phyloP scores from a whole-genome alignment of 768 basidiomycete genomes.

The Boletus huronensis region DNA sequence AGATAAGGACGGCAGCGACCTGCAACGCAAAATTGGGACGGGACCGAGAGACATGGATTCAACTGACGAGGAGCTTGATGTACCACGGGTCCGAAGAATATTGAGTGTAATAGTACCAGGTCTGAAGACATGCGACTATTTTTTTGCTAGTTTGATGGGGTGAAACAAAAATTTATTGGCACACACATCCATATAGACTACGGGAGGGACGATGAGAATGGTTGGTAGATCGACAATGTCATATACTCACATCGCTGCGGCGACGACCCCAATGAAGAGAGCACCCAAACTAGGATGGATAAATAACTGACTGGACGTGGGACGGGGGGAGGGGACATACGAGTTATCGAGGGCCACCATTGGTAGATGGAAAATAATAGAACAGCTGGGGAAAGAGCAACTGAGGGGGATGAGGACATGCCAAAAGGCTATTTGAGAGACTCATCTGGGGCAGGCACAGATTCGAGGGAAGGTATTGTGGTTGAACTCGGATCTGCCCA shows the following conservation, averaged over 20 bases:
- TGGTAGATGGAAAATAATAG: neutral
- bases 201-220: slow-evolving; percentile 4
- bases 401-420: neutral
- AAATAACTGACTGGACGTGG: neutral
- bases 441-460: neutral
- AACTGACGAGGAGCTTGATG: slow-evolving; percentile 43
- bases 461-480: neutral
- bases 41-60: neutral
- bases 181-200: slow-evolving; percentile 51
- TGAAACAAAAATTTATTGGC: neutral
- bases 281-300: slow-evolving; percentile 42
- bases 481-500: too few species aligned
- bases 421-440: slow-evolving; percentile 3
- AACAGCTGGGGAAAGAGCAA: neutral
- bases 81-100: slow-evolving; percentile 50
- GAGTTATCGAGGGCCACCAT: slow-evolving; percentile 31
- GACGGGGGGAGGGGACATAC: slow-evolving; percentile 22
- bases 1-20: slow-evolving; percentile 48
- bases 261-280: slow-evolving; percentile 46
- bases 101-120: slow-evolving; percentile 17
- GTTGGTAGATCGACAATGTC: neutral
- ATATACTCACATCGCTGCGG: slow-evolving; percentile 46
- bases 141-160: neutral
- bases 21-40: slow-evolving; percentile 19
- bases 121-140: slow-evolving; percentile 53